Evolutionary conservation across 108 stramenopile genomes (phyloP), one percentile per base, ranked within the genome.

Genomic region (Stephanodiscus minutulus): DNA sequence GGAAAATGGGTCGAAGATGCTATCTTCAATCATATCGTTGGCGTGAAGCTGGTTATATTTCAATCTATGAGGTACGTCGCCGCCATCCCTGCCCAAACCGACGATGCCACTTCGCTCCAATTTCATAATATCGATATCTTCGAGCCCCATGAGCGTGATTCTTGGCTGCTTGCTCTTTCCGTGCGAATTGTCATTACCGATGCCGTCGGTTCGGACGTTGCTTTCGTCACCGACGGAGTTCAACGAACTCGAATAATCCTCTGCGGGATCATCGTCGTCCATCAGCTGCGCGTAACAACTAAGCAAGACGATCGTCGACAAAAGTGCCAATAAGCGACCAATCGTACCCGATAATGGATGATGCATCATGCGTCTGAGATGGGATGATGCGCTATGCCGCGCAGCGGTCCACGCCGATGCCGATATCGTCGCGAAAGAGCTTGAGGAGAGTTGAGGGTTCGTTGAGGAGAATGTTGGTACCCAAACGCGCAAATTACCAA

Each of bases 1-100:
- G n/a, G 71, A 41, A 35, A 88, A 62, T 20, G 88, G 83, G 86
- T 88, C 85, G 55, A 74, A 88, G 22, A 91, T 64, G 27, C 84
- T 79, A 64, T 91, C 86, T 64, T 90, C 89, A 44, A 85, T 75
- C 27, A 55, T 27, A 73, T 88, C 87, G 28, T 65, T 64, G 24
- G 49, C 58, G 21, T 77, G 76, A 11, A 77, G 20, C 27, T 70
- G 55, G 27, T 70, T n/a, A 41, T 77, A 77, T 25, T 70, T 70
- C 64, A 77, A 60, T 33, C 76, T 59, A 41, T 37, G 18, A 10
- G 65, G 35, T 36, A 28, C 27, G 37, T 13, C 44, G 33, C 59
- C 57, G 46, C 39, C 39, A 27, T 49, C 10, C 5, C 28, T 61
- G 8, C 70, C 70, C 60, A 71, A 62, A 13, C 70, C 71, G 24